Evolutionary conservation across 352 stramenopile genomes (phyloP).

Genomic region (Globisporangium acanthophoron): DNA sequence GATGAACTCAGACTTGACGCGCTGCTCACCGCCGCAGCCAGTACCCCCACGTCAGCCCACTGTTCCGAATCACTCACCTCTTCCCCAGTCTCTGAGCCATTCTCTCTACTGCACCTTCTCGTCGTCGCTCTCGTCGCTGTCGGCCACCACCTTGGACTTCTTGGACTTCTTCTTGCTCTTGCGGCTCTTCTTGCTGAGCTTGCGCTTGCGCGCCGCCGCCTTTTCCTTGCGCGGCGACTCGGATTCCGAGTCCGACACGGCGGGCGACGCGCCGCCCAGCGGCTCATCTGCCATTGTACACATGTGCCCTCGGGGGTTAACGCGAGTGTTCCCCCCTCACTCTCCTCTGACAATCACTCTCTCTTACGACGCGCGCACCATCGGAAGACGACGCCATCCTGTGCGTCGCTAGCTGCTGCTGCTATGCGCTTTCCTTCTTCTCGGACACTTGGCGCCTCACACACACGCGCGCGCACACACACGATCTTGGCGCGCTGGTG

Average conservation of each 20-base stretch:
- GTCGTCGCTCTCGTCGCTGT: slow-evolving; percentile 54
- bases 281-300: slow-evolving; percentile 40
- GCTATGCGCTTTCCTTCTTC: slow-evolving; percentile 2
- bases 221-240: slow-evolving; percentile 32
- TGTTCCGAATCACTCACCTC: background rate
- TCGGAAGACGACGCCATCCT: slow-evolving; percentile 16
- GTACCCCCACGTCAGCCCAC: background rate
- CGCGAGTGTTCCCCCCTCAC: no score
- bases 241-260: slow-evolving; percentile 83
- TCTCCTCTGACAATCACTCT: background rate
- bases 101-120: slow-evolving; percentile 35
- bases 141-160: slow-evolving; percentile 56
- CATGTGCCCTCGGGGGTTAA: background rate
- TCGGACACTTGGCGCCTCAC: slow-evolving; percentile 3
- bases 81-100: background rate
- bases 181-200: slow-evolving; percentile 39
- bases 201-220: slow-evolving; percentile 57
- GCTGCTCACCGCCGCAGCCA: slow-evolving; percentile 20
- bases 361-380: slow-evolving; percentile 1
- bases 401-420: background rate
- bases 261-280: slow-evolving; percentile 63
- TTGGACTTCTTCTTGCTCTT: slow-evolving; percentile 55
- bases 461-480: background rate
- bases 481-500: background rate
- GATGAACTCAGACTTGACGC: slow-evolving; percentile 79